Conservation (phyloP, 352 stramenopile species). For the Phytophthora europaea region DNA sequence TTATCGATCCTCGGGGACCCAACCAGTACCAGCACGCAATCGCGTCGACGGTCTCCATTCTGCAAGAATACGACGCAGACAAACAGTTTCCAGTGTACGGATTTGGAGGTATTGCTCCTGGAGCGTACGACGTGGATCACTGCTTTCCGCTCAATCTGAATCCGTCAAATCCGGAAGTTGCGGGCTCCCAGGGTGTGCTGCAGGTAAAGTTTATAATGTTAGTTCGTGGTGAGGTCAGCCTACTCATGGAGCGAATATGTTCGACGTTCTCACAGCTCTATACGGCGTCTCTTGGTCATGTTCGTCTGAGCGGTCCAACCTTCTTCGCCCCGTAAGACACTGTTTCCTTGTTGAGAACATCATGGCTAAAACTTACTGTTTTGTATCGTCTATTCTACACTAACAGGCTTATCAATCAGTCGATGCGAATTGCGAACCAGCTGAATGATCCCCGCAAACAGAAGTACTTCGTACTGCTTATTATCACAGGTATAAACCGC, state of each 20-base stretch:
- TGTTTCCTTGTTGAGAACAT: background rate
- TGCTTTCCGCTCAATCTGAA: slow-evolving; percentile 92
- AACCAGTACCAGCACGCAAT: slow-evolving; percentile 88
- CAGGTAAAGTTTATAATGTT: slow-evolving; percentile 40
- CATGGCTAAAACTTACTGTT: slow-evolving; percentile 1
- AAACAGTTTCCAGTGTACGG: slow-evolving; percentile 81
- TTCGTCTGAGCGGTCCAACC: slow-evolving; percentile 66
- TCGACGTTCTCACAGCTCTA: slow-evolving; percentile 46
- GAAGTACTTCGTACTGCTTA: slow-evolving; percentile 90
- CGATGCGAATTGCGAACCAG: slow-evolving; percentile 53
- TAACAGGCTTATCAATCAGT: slow-evolving; percentile 63
- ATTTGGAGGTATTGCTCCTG: slow-evolving; percentile 86
- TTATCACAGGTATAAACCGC: slow-evolving; percentile 70
- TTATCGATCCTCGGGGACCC: slow-evolving; percentile 65
- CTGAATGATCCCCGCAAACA: slow-evolving; percentile 61
- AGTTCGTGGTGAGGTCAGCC: background rate
- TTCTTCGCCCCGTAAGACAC: slow-evolving; percentile 62
- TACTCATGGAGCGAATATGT: background rate
- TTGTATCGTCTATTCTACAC: background rate
- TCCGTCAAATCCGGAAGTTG: slow-evolving; percentile 74
- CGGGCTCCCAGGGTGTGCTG: slow-evolving; percentile 77
- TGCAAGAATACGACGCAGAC: slow-evolving; percentile 80
- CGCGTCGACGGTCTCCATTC: slow-evolving; percentile 64
- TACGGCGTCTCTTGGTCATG: slow-evolving; percentile 57
- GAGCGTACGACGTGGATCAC: slow-evolving; percentile 77